Evolutionary conservation across 495 filamentous ascomycete species (phyloP), one percentile per base, ranked within the genome.

Genomic region (Tirmania nivea): DNA sequence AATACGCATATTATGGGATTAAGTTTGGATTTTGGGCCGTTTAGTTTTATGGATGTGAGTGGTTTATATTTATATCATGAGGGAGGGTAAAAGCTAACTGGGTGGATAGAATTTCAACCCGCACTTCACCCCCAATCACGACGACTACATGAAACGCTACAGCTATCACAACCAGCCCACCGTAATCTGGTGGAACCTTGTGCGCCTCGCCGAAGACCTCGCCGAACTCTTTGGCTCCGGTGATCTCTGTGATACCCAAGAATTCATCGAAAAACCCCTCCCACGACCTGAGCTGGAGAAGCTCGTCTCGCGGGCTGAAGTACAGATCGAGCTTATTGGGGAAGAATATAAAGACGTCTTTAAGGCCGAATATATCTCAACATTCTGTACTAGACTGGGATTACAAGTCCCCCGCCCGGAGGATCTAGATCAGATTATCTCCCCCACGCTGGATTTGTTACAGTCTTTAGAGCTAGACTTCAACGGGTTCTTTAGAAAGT

Each of bases 121-220:
- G 0, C 70, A 70, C 20, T 97, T 95, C 66, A 97, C 90, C 0
- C 90, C 90, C 6, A 97, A 97, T 63, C 90, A 97, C 65, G 90
- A 97, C 65, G 90, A 97, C 64, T 74, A 81, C 60, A 73, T 79
- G 68, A 67, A 93, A 14, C 78, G 90, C 34, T 97, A 97, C 66
- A 76, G 76, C 48, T 97, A 94, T 71, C 78, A 78, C 53, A 95
- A 95, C 68, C 90, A 97, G 61, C 87, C 90, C 1, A 86, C 80
- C 48, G 82, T 96, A 45, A 87, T 97, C 63, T 97, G 90, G 90
- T 97, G 90, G 90, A 97, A 97, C 60, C 74, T 97, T 3, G 85
- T 94, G 10, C 79, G 90, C 20, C 74, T 97, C 0, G 90, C 84
- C 52, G 90, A 96, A 68, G 77, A 79, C n/a, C 65, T 95, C 0